Conservation (phyloP, 495 filamentous ascomycete species). For the Penicillium bialowiezense region DNA sequence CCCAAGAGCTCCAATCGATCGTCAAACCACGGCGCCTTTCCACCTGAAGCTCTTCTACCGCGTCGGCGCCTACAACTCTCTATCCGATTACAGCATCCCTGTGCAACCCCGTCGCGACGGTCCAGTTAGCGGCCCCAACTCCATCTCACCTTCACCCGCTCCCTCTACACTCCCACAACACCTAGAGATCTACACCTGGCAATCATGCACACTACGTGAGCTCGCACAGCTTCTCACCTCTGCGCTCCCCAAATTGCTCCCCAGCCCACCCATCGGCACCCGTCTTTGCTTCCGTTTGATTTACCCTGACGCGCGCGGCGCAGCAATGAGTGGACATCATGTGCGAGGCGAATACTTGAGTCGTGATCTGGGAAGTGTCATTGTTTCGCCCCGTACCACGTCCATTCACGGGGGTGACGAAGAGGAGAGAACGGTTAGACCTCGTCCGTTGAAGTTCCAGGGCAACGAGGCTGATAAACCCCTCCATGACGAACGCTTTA, state of each 20-base stretch:
- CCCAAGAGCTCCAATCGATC: slow-evolving; percentile 46
- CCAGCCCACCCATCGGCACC: slow-evolving; percentile 73
- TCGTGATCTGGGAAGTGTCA: slow-evolving; percentile 79
- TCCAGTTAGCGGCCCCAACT: slow-evolving; percentile 33
- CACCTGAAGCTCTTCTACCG: slow-evolving; percentile 88
- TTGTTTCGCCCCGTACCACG: slow-evolving; percentile 61
- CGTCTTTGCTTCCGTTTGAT: slow-evolving; percentile 83
- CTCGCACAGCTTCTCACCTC: slow-evolving; percentile 71
- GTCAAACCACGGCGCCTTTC: slow-evolving; percentile 80
- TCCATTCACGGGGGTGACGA: no score
- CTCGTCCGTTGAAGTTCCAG: slow-evolving; percentile 31
- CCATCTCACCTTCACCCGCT: slow-evolving; percentile 31
- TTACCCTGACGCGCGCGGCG: slow-evolving; percentile 71
- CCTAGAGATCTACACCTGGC: slow-evolving; percentile 87
- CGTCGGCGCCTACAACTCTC: slow-evolving; percentile 64
- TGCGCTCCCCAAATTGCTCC: slow-evolving; percentile 65
- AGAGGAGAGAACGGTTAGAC: slow-evolving; percentile 31
- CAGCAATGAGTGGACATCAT: slow-evolving; percentile 40
- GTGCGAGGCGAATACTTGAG: slow-evolving; percentile 61
- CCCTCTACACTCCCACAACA: slow-evolving; percentile 56
- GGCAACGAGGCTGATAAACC: slow-evolving; percentile 68
- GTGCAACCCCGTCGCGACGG: slow-evolving; percentile 21
- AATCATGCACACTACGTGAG: slow-evolving; percentile 76
- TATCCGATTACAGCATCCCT: slow-evolving; percentile 33
- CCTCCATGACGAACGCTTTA: slow-evolving; percentile 70